These are phyloP conservation scores for Haplographium delicatum DNA, from an alignment of 495 filamentous ascomycete genomes.

Conservation along the genomic window DNA sequence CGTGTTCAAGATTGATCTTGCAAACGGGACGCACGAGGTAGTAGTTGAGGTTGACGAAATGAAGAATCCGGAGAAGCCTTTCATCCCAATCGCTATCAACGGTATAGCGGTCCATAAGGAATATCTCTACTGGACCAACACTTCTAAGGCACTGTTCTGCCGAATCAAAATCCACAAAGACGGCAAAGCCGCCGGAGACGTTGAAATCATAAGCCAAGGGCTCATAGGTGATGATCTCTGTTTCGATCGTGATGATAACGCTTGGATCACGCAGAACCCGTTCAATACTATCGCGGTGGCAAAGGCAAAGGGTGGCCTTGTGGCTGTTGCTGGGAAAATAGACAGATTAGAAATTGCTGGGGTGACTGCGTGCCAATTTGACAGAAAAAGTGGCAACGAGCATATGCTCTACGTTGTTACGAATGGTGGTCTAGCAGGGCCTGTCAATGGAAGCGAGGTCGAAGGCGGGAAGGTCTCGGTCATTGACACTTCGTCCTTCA, in stretches of 20 bases:
- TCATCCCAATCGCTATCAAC: conserved; percentile 33
- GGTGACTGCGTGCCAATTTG: conserved; percentile 23
- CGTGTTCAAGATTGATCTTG: conserved; percentile 31
- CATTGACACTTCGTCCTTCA: too few relatives aligned
- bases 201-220: conserved; percentile 7
- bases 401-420: conserved; percentile 26
- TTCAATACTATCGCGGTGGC: conserved; percentile 16
- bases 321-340: conserved; percentile 14
- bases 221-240: conserved; percentile 22
- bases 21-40: conserved; percentile 30
- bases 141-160: conserved; percentile 15
- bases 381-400: conserved; percentile 17
- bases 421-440: conserved; percentile 14
- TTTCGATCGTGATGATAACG: conserved; percentile 21
- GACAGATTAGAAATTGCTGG: conserved; percentile 22
- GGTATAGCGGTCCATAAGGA: conserved; percentile 28
- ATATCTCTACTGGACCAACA: conserved; percentile 38
- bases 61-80: conserved; percentile 8
- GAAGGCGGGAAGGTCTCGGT: conserved; percentile 25
- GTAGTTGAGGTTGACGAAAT: conserved; percentile 29
- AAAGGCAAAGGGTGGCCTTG: conserved; percentile 13
- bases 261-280: conserved; percentile 17
- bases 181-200: conserved; percentile 11
- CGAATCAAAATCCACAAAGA: conserved; percentile 13
- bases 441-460: conserved; percentile 16